These are phyloP conservation scores for Neoboletus brunneissimus DNA, from an alignment of 768 basidiomycete species.

Conservation along the genomic window DNA sequence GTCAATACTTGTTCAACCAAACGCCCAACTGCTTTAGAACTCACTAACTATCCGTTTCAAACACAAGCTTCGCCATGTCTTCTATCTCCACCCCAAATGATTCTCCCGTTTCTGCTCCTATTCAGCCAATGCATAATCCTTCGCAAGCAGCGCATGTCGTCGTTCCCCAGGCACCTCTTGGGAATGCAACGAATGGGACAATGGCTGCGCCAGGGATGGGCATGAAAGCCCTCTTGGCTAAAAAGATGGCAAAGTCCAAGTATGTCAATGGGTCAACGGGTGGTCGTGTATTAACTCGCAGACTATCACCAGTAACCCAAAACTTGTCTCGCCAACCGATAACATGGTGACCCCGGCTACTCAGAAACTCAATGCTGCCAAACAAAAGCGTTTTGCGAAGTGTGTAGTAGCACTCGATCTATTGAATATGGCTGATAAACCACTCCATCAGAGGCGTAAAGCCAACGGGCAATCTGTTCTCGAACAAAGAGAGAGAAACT, in stretches of 20 bases:
- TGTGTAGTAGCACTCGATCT: constrained; percentile 37
- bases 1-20: constrained; percentile 2
- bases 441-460: constrained; percentile 48
- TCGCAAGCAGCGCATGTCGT: constrained; percentile 74
- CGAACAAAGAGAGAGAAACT: constrained; percentile 36
- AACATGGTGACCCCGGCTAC: constrained; percentile 92
- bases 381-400: constrained; percentile 94
- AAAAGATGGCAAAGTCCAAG: constrained; percentile 89
- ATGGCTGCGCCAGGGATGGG: constrained; percentile 70
- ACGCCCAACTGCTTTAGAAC: constrained; percentile 2
- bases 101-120: constrained; percentile 57
- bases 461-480: constrained; percentile 59
- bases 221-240: constrained; percentile 87
- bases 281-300: background rate
- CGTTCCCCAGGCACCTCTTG: constrained; percentile 77
- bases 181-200: constrained; percentile 55
- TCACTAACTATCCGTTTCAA: background rate
- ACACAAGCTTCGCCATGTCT: constrained; percentile 44
- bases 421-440: constrained; percentile 4
- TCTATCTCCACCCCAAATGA: constrained; percentile 57
- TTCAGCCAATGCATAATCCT: constrained; percentile 86
- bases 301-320: constrained; percentile 64
- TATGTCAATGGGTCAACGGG: constrained; percentile 39
- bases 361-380: constrained; percentile 86
- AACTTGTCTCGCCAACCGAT: constrained; percentile 91